Evolutionary conservation across 192 early-diverging fungal genomes (phyloP).

Genomic region (Podila epigama): DNA sequence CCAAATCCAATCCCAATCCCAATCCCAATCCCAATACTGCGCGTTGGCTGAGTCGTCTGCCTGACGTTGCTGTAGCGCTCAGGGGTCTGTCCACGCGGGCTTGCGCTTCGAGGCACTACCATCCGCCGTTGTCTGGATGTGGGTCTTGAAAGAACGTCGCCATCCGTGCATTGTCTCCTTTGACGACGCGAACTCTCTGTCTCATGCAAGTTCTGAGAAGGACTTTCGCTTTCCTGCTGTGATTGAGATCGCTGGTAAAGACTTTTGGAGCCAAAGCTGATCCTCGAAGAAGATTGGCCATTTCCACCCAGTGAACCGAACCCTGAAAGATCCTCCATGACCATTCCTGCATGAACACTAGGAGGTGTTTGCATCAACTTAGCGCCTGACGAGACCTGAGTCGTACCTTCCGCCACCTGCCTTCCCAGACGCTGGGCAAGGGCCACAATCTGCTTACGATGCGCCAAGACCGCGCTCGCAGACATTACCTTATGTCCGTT

Average conservation of each 20-base stretch:
- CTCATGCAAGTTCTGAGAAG: neutral
- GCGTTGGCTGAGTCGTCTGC: no score
- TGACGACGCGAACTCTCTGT: neutral
- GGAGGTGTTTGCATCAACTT: constrained; percentile 2
- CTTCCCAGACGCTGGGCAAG: neutral
- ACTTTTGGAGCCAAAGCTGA: neutral
- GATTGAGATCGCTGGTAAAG: constrained; percentile 5
- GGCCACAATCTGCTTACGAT: neutral
- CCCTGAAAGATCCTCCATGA: constrained; percentile 11
- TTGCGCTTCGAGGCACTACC: neutral
- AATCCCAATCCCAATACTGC: constrained; percentile 5
- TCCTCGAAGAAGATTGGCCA: no score
- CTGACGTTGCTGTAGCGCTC: neutral
- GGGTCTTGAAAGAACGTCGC: neutral
- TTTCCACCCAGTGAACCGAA: neutral
- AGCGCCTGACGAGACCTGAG: neutral
- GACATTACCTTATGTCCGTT: neutral
- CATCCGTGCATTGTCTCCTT: neutral
- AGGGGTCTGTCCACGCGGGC: neutral
- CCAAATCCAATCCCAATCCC: constrained; percentile 22
- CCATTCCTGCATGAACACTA: constrained; percentile 12
- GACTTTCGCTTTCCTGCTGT: neutral
- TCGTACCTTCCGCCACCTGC: neutral
- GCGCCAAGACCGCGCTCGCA: neutral
- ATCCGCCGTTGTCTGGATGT: neutral